phyloP scores from a whole-genome alignment of 1,284 basidiomycete species.

The Leccinum colubrinum region DNA sequence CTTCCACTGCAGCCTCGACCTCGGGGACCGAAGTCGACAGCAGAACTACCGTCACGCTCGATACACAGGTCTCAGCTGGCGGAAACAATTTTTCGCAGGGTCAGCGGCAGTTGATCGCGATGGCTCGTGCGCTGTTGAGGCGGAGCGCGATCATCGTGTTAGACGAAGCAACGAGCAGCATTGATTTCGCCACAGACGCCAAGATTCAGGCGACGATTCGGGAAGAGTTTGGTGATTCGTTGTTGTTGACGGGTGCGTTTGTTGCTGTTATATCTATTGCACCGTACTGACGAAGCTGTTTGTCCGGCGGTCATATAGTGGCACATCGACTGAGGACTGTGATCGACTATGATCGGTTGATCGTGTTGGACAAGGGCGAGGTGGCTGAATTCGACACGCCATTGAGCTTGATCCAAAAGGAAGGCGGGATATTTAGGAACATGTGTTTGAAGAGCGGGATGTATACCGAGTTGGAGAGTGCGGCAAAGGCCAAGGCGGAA shows the following conservation, averaged over 20 bases:
- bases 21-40: slow-evolving; percentile 32
- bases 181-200: slow-evolving; percentile 58
- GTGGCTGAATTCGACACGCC: slow-evolving; percentile 82
- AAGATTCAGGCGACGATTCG: slow-evolving; percentile 69
- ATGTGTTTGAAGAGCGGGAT: slow-evolving; percentile 85
- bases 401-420: slow-evolving; percentile 68
- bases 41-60: slow-evolving; percentile 48
- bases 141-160: slow-evolving; percentile 65
- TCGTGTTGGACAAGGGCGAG: slow-evolving; percentile 68
- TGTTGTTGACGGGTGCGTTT: slow-evolving; percentile 44
- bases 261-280: not conserved
- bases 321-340: slow-evolving; percentile 56
- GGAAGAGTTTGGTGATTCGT: slow-evolving; percentile 55
- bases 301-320: slow-evolving; percentile 26
- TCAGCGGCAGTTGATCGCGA: slow-evolving; percentile 68
- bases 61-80: slow-evolving; percentile 59
- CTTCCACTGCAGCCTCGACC: slow-evolving; percentile 13
- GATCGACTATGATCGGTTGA: slow-evolving; percentile 63
- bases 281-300: slow-evolving; percentile 1
- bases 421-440: slow-evolving; percentile 71
- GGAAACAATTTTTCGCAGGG: slow-evolving; percentile 74
- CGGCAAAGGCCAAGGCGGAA: slow-evolving; percentile 50
- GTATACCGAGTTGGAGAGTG: slow-evolving; percentile 64
- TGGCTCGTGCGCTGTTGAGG: slow-evolving; percentile 63
- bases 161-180: slow-evolving; percentile 69